A percentile compares a stretch with the other conserved stretches of the same genome.
Conservation (phyloP, 768 basidiomycete species). For the Pulveroboletus sp. region DNA sequence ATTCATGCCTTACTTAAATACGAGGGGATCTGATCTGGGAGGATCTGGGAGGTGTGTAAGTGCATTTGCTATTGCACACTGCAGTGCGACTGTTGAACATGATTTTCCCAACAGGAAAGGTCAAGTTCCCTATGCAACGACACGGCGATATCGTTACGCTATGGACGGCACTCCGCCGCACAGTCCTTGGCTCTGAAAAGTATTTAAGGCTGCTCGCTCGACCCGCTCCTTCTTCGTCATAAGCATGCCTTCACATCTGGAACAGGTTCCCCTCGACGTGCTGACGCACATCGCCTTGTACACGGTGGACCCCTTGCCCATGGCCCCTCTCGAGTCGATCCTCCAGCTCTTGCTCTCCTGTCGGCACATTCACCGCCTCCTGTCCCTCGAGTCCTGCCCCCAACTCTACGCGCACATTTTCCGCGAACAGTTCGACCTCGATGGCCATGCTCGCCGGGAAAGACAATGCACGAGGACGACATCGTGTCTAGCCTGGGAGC, state of each 20-base stretch:
- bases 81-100: conserved; percentile 24
- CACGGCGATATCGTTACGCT: conserved; percentile 34
- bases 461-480: conserved; percentile 34
- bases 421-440: conserved; percentile 45
- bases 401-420: conserved; percentile 59
- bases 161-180: conserved; percentile 32
- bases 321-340: conserved; percentile 41
- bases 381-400: conserved; percentile 43
- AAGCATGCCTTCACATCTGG: conserved; percentile 45
- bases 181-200: conserved; percentile 14
- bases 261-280: conserved; percentile 53
- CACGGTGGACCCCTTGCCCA: conserved; percentile 36
- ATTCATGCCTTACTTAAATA: conserved; percentile 30
- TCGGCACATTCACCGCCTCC: conserved; percentile 40
- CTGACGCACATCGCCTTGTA: conserved; percentile 55
- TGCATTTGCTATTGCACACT: conserved; percentile 29
- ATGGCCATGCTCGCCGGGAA: conserved; percentile 21
- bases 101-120: conserved; percentile 38
- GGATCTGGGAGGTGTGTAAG: conserved; percentile 31
- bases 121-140: conserved; percentile 30
- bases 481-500: conserved; percentile 45
- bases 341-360: conserved; percentile 45
- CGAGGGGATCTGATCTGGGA: conserved; percentile 32
- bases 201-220: conserved; percentile 23
- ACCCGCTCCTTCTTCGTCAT: conserved; percentile 13